Base-by-base conservation (phyloP, 73 alveolate genomes). In the Paramecium caudatum region DNA sequence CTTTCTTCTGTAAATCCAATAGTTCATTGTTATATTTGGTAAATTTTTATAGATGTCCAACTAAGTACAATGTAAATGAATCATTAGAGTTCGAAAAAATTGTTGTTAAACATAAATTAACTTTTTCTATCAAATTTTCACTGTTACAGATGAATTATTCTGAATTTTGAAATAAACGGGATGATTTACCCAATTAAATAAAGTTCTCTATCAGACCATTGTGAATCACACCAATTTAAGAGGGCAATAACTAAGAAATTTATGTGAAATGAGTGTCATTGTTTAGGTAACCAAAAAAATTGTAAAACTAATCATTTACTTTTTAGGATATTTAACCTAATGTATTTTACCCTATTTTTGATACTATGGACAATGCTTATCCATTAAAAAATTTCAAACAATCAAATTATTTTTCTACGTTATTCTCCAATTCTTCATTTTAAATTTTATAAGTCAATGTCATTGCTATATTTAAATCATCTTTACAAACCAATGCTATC, bases 161-260 rank as follows among this genome's bases (percentile, higher is more conserved):
- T 33, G 16, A 43, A 15, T 46, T 13, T 10, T 65, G 8, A 32
- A 32, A 33, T 0, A 65, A 17, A 32, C 34, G 27, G 12, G 47
- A 33, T 25, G 48, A 32, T 33, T 30, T 2, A 10, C 83, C 83
- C 2, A 65, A n/a, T 30, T 32, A 32, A 10, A 65, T 17, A 65
- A 65, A 65, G 12, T 65, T 33, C 34, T 65, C 47, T 25, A 65
- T 21, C 25, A 65, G 34, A 25, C 49, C 83, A 33, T 65, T 21
- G 15, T 65, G 83, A 65, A 65, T 30, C 5, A 32, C 2, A 2
- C 83, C 83, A n/a, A 65, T 65, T 33, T 10, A 3, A n/a, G 12
- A 32, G 6, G 83, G 83, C 48, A 65, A 5, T 34, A 65, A 33
- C 6, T 36, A 7, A 32, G 13, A 16, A 33, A 65, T 65, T 33